These are phyloP conservation scores for Atkinsonella texensis DNA, from an alignment of 2,329 filamentous ascomycete species.

Conservation along the genomic window DNA sequence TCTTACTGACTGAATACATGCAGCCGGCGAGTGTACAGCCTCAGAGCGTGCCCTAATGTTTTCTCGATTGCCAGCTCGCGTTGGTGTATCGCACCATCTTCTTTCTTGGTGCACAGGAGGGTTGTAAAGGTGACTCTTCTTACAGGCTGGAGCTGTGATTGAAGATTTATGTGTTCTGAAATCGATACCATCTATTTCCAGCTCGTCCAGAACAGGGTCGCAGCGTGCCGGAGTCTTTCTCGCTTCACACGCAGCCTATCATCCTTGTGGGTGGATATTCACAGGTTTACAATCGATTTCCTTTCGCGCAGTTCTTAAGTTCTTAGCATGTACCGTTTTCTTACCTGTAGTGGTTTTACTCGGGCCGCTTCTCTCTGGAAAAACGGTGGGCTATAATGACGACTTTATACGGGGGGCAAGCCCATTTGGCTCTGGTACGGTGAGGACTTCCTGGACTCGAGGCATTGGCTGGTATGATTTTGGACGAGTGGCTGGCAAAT, in stretches of 20 bases:
- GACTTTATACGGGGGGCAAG: not conserved
- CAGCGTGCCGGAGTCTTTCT: not conserved
- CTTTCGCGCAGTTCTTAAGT: not conserved
- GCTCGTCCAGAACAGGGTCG: not conserved
- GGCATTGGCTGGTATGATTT: not conserved
- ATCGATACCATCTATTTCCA: not conserved
- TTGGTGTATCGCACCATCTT: not conserved
- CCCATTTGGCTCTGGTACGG: not conserved
- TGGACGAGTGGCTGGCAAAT: not conserved
- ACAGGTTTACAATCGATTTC: no score
- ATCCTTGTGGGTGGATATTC: not conserved
- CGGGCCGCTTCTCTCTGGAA: not conserved
- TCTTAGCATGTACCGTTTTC: not conserved
- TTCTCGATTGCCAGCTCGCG: no score
- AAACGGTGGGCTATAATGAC: slow-evolving; percentile 1
- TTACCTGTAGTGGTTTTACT: not conserved
- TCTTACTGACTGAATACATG: not conserved
- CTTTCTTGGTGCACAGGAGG: not conserved
- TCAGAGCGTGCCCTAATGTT: slow-evolving; percentile 27
- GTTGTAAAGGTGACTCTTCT: not conserved
- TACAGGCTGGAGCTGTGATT: not conserved
- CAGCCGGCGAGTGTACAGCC: slow-evolving; percentile 44
- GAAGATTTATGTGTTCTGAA: not conserved
- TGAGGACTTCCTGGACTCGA: not conserved
- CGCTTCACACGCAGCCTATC: not conserved